Base-by-base conservation (phyloP, 495 filamentous ascomycete genomes). In the Arthonia radiata region DNA sequence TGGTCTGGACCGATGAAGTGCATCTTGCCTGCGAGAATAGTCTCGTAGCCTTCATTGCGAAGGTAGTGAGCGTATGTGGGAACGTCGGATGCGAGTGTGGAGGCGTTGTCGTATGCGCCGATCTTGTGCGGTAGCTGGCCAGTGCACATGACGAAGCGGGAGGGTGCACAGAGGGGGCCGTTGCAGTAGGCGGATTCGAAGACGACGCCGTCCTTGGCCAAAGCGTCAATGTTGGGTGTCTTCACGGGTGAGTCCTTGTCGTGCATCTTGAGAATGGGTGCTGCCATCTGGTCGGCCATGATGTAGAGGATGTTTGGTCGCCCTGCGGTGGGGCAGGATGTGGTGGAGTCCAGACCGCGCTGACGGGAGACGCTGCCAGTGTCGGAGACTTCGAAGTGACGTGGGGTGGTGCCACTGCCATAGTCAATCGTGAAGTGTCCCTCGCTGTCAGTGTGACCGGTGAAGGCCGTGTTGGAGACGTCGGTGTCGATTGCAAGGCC, bases 211-310 rank as follows among this genome's bases (percentile, higher is more conserved):
- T 61, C 61, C 10, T 61, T 59, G 3, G 78, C 78, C 28, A 91
- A 53, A n/a, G 58, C 52, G 48, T 91, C 76, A 30, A 89, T 57
- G 48, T 89, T 67, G 18, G 79, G 80, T 3, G 80, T 91, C 47
- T 73, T 69, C 48, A 91, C 81, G 36, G 63, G 67, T 1, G 77
- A 86, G 14, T 60, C 47, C 27, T 71, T 61, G 47, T 86, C 74
- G 53, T 89, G 70, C 40, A 83, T 72, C 49, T 71, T 75, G 29
- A 91, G 62, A 32, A 75, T 55, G 8, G 78, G 79, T 15, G 80
- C 78, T 13, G 80, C 70, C 47, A 91, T 67, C 52, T 91, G 80
- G 50, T 91, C 80, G 24, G 79, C 79, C 74, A 91, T 83, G 47
- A 91, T 77, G 49, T 75, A 77, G 26, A 80, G 59, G 35, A 80